Base-by-base conservation (phyloP, 225 moss, liverwort and hornwort genomes). In the Anthoceros angustus region DNA sequence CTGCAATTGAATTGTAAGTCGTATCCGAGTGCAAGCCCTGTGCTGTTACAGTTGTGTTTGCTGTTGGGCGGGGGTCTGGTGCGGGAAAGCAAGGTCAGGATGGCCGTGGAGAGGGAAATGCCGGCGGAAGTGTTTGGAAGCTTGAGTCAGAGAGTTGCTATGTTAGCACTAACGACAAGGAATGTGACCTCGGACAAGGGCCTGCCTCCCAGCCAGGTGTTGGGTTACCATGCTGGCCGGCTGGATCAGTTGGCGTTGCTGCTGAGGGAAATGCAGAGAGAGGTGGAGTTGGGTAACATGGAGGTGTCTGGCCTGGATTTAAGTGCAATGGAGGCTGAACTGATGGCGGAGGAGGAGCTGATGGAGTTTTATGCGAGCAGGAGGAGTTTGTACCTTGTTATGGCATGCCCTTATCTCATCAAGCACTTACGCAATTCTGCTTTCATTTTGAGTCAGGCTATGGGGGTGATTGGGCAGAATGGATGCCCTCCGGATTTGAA, bases 211-310 rank as follows among this genome's bases (percentile, higher is more conserved):
- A 72, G 77, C 63, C 60, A 62, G 18, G 14, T 83, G 40, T 70
- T 83, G 12, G 63, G 63, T 7, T 76, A 83, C 72, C 79, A 76
- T 61, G 82, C 82, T 42, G 45, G 62, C 46, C 72, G 74, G 16
- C 72, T 83, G 38, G 77, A 77, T 43, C 70, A 74, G 11, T 65
- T 79, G 32, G 82, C 82, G 21, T 70, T 79, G 43, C 70, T 83
- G 39, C 40, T 83, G 42, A 79, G 74, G 42, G 76, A 74, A 26
- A 74, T 79, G 76, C 82, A 83, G 65, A 76, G 74, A 63, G 82
- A 83, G 62, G 42, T 74, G 10, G 79, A 79, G 70, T 64, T 79
- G 63, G 72, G 75, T 16, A 67, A 12, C 67, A 16, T 20, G 12
- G 42, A 26, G 43, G 2, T 62, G 42, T 66, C 48, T 63, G 64